Evolutionary conservation across 495 filamentous ascomycete genomes (phyloP).

Genomic region (Podospora tetraspora): DNA sequence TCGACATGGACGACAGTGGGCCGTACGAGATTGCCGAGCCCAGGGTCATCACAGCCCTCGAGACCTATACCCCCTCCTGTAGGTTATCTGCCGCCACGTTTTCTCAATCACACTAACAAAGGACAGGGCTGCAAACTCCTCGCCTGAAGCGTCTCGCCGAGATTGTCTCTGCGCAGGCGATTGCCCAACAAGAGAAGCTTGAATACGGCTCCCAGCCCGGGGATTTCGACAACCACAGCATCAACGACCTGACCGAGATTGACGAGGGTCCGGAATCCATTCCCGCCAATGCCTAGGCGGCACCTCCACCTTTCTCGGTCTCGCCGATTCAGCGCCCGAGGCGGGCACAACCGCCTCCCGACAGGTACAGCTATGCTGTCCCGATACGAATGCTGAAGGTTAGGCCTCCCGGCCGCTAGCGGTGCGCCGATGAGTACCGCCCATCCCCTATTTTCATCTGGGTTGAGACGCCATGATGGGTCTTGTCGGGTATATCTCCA

Average conservation of each 20-base stretch:
- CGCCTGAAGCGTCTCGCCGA: constrained; percentile 90
- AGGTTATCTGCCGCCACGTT: constrained; percentile 33
- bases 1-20: constrained; percentile 99
- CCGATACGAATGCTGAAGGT: neutral
- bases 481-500: neutral
- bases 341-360: constrained; percentile 17
- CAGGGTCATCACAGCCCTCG: constrained; percentile 87
- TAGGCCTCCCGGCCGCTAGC: neutral
- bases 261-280: constrained; percentile 34
- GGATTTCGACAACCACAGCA: constrained; percentile 36
- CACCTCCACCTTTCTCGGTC: constrained; percentile 13
- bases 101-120: constrained; percentile 12
- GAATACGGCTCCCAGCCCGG: constrained; percentile 43
- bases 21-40: constrained; percentile 99
- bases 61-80: constrained; percentile 97
- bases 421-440: neutral
- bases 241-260: constrained; percentile 37
- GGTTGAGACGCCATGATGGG: neutral
- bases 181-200: constrained; percentile 84
- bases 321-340: constrained; percentile 8
- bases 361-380: constrained; percentile 14
- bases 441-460: neutral
- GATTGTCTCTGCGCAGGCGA: constrained; percentile 93
- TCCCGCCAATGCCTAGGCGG: constrained; percentile 30
- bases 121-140: constrained; percentile 85